Percentiles rank a stretch among this genome's conserved stretches.
Evolutionary conservation across 2,329 filamentous ascomycete species (phyloP).

Genomic region (Ceratocystis alfenasii): DNA sequence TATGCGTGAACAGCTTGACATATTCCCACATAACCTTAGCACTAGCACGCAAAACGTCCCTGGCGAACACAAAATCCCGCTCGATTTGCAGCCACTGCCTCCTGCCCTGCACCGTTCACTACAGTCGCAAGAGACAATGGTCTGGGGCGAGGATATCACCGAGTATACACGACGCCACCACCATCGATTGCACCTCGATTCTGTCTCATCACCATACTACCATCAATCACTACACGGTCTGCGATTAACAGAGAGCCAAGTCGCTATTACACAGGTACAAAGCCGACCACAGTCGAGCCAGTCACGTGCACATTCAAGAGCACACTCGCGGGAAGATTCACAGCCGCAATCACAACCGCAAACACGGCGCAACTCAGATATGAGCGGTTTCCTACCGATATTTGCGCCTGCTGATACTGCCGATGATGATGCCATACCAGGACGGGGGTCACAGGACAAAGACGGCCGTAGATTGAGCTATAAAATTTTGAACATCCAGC

Average conservation of each 20-base stretch:
- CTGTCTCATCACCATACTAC: slow-evolving; percentile 3
- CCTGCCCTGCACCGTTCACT: slow-evolving; percentile 20
- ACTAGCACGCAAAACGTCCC: not conserved
- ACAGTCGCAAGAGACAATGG: slow-evolving; percentile 10
- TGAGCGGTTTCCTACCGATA: slow-evolving; percentile 18
- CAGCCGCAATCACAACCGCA: not conserved
- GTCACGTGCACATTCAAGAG: not conserved
- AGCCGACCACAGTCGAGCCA: not conserved
- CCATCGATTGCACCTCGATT: slow-evolving; percentile 10
- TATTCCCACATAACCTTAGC: slow-evolving; percentile 18
- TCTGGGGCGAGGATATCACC: slow-evolving; percentile 20
- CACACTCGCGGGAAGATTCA: not conserved
- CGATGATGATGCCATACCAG: slow-evolving; percentile 9
- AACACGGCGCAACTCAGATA: slow-evolving; percentile 11
- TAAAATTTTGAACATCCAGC: slow-evolving; percentile 19
- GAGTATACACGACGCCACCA: slow-evolving; percentile 24
- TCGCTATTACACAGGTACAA: slow-evolving; percentile 3
- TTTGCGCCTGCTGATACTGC: slow-evolving; percentile 17
- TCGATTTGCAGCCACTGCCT: slow-evolving; percentile 24
- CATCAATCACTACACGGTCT: slow-evolving; percentile 1
- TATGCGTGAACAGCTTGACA: slow-evolving; percentile 4
- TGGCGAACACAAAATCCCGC: not conserved
- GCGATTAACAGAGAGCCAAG: slow-evolving; percentile 8
- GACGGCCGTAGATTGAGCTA: slow-evolving; percentile 20
- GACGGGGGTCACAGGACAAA: not conserved